A percentile compares a stretch with the other conserved stretches of the same genome.
Conservation (phyloP, 305 asterid species). For the Stenogyne calaminthoides region DNA sequence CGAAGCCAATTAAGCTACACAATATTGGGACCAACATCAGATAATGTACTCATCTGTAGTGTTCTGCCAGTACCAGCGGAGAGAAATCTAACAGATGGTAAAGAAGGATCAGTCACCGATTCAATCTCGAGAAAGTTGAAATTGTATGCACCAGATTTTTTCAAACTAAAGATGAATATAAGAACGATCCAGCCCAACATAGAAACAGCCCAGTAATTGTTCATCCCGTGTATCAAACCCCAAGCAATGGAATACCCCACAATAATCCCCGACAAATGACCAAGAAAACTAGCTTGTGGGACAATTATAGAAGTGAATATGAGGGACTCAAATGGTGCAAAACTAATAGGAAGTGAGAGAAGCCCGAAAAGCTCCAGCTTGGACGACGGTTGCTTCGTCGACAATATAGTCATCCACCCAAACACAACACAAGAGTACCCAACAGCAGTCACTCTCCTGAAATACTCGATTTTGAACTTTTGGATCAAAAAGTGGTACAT, state of each 20-base stretch:
- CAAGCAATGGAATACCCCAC: constrained; percentile 90
- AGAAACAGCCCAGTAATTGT: constrained; percentile 83
- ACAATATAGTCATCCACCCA: constrained; percentile 97
- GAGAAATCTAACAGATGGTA: constrained; percentile 77
- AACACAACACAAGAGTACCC: constrained; percentile 98
- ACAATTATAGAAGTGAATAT: constrained; percentile 90
- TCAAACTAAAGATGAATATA: constrained; percentile 75
- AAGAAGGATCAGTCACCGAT: constrained; percentile 73
- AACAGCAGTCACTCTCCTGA: constrained; percentile 89
- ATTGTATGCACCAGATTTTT: constrained; percentile 71
- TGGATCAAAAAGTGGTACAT: constrained; percentile 77
- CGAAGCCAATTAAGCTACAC: constrained; percentile 47
- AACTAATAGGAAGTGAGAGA: constrained; percentile 91
- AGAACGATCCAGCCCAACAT: constrained; percentile 78
- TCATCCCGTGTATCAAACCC: constrained; percentile 97
- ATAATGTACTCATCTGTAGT: constrained; percentile 57
- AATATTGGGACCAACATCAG: constrained; percentile 58
- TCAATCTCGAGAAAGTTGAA: constrained; percentile 83
- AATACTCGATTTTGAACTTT: constrained; percentile 77
- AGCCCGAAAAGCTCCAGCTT: constrained; percentile 91
- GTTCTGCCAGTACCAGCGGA: constrained; percentile 74
- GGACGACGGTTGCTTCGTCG: constrained; percentile 79
- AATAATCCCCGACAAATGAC: constrained; percentile 87
- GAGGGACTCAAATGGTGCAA: constrained; percentile 93
- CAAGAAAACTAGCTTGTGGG: constrained; percentile 95